phyloP scores from a whole-genome alignment of 75 land plant species.

The Gnetum montanum region DNA sequence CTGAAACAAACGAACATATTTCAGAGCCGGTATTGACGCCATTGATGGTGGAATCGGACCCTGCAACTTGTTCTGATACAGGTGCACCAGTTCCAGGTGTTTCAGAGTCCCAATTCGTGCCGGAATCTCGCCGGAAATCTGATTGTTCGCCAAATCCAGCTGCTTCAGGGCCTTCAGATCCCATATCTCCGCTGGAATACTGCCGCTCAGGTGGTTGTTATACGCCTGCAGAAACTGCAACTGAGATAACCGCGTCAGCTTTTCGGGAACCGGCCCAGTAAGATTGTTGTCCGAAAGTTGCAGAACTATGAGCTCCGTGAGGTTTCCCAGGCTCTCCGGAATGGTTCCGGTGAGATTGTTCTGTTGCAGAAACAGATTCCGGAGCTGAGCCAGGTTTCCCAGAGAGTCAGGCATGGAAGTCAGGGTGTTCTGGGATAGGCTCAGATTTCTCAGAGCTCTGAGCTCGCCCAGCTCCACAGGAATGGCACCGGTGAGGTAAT shows the following conservation, averaged over 20 bases:
- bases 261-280: conserved; percentile 31
- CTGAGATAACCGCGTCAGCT: conserved; percentile 10
- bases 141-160: conserved; percentile 34
- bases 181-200: conserved; percentile 53
- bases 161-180: conserved; percentile 18
- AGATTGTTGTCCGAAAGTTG: conserved; percentile 68
- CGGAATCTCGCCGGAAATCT: conserved; percentile 46
- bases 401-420: conserved; percentile 47
- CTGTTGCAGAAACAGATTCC: conserved; percentile 28
- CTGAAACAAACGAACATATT: neutral
- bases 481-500: conserved; percentile 30
- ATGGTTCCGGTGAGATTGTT: conserved; percentile 41
- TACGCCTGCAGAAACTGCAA: conserved; percentile 38
- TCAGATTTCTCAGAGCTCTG: conserved; percentile 40
- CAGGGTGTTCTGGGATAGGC: conserved; percentile 39
- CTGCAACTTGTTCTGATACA: conserved; percentile 56
- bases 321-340: conserved; percentile 32
- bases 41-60: conserved; percentile 33
- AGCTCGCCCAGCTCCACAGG: conserved; percentile 27
- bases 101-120: conserved; percentile 25
- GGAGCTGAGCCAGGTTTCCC: conserved; percentile 31
- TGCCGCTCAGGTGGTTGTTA: conserved; percentile 37
- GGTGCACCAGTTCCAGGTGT: conserved; percentile 34
- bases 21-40: conserved; percentile 12
- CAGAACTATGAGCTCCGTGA: conserved; percentile 30